Conservation (phyloP, 1,284 basidiomycete species). For the Nidula niveotomentosa region DNA sequence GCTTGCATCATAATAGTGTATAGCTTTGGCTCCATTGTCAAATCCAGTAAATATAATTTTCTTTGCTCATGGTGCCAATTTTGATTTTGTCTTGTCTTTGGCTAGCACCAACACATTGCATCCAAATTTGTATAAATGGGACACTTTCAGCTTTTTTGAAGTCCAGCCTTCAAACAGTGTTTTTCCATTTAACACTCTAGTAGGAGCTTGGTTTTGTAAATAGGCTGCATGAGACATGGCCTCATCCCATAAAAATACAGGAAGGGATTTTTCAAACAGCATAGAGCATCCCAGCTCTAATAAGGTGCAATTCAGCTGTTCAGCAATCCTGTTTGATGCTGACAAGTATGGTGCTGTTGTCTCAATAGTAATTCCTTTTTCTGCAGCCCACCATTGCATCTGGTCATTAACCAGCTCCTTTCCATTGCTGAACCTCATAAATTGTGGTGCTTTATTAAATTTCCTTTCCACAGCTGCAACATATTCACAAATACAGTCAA, state of each 20-base stretch:
- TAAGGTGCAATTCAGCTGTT: conserved; percentile 31
- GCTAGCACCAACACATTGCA: conserved; percentile 26
- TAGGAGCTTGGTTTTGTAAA: conserved; percentile 22
- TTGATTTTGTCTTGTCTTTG: conserved; percentile 10
- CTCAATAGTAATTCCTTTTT: conserved; percentile 18
- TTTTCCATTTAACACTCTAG: conserved; percentile 10
- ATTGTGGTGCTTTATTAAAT: conserved; percentile 8
- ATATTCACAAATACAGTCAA: conserved; percentile 9
- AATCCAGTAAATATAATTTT: conserved; percentile 20
- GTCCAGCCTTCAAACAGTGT: conserved; percentile 23
- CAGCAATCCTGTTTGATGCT: conserved; percentile 35
- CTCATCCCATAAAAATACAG: conserved; percentile 35
- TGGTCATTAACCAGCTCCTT: conserved; percentile 14
- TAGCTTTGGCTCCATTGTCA: conserved; percentile 14
- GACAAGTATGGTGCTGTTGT: conserved; percentile 33
- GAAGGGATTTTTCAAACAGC: conserved; percentile 24
- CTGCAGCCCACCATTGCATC: conserved; percentile 3
- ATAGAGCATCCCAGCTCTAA: conserved; percentile 23
- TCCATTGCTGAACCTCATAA: conserved; percentile 14
- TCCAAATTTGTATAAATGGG: conserved; percentile 27
- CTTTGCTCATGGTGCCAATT: conserved; percentile 18
- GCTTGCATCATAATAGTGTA: conserved; percentile 19
- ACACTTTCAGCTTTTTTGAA: conserved; percentile 20
- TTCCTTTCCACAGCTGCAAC: conserved; percentile 5
- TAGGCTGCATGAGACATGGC: conserved; percentile 30